Conservation (phyloP, 1,284 basidiomycete species). For the Filobasidium uniguttulatum region DNA sequence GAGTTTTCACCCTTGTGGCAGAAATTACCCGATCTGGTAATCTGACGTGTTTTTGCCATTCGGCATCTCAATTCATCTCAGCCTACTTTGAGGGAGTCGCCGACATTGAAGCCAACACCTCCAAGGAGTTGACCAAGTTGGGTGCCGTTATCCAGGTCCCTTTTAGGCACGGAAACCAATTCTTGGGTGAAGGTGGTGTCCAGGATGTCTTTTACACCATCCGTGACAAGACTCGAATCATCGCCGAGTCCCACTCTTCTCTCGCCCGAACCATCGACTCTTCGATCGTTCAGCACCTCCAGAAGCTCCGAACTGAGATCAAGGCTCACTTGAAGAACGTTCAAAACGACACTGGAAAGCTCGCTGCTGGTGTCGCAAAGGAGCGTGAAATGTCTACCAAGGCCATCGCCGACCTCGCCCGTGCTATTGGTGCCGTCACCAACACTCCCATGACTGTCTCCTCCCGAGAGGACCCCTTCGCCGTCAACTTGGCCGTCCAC, state of each 20-base stretch:
- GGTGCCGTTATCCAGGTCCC: slow-evolving; percentile 97
- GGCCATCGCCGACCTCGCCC: slow-evolving; percentile 74
- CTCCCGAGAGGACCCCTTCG: slow-evolving; percentile 72
- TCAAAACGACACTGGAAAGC: slow-evolving; percentile 94
- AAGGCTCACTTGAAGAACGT: slow-evolving; percentile 96
- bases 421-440: slow-evolving; percentile 78
- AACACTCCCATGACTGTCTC: slow-evolving; percentile 85
- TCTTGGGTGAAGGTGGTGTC: slow-evolving; percentile 80
- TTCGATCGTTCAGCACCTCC: slow-evolving; percentile 93
- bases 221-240: slow-evolving; percentile 81
- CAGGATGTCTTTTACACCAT: slow-evolving; percentile 90
- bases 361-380: slow-evolving; percentile 82
- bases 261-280: slow-evolving; percentile 91
- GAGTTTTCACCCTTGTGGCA: slow-evolving; percentile 20
- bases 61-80: slow-evolving; percentile 6
- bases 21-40: background rate
- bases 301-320: slow-evolving; percentile 85
- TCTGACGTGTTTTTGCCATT: background rate
- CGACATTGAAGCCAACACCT: slow-evolving; percentile 89
- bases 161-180: slow-evolving; percentile 88
- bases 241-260: slow-evolving; percentile 94
- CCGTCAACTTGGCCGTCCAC: slow-evolving; percentile 61
- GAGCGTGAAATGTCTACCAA: slow-evolving; percentile 84
- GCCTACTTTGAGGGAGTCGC: slow-evolving; percentile 62
- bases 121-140: slow-evolving; percentile 85